phyloP scores from a whole-genome alignment of 441 rosid genomes.

The Euphorbia schlechtendalii region DNA sequence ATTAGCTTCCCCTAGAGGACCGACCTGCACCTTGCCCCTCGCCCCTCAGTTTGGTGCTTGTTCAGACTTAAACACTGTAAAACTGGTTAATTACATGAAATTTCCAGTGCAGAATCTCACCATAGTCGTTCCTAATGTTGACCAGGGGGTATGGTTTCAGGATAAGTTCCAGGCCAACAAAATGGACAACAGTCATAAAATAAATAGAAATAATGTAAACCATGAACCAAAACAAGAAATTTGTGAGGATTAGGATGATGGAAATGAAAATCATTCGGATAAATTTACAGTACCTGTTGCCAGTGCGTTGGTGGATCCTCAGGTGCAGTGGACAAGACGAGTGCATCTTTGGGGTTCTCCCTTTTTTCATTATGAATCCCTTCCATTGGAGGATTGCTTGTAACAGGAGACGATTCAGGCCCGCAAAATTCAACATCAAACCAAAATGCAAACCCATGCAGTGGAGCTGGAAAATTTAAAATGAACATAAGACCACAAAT shows the following conservation, averaged over 20 bases:
- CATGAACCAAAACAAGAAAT: not conserved
- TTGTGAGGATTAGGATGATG: not conserved
- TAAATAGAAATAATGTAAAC: not conserved
- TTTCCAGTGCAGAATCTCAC: too few species aligned
- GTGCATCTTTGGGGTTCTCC: constrained; percentile 56
- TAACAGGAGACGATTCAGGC: constrained; percentile 38
- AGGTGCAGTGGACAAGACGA: constrained; percentile 84
- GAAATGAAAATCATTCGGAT: not conserved
- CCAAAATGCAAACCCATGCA: constrained; percentile 99
- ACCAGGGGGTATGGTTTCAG: too few species aligned
- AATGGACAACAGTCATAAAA: too few species aligned
- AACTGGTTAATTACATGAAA: too few species aligned
- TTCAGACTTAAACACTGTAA: too few species aligned
- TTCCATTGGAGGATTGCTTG: constrained; percentile 34
- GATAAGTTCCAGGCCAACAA: too few species aligned
- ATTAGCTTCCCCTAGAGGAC: too few species aligned
- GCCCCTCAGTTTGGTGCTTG: too few species aligned
- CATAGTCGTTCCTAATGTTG: too few species aligned
- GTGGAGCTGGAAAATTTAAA: constrained; percentile 50
- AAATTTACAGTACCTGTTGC: constrained; percentile 65
- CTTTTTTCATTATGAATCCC: constrained; percentile 60
- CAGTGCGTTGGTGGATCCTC: constrained; percentile 96
- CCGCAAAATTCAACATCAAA: constrained; percentile 81
- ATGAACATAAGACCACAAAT: constrained; percentile 3
- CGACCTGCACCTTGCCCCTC: too few species aligned